Percentiles rank a stretch among this genome's conserved stretches.
phyloP scores from a whole-genome alignment of 768 basidiomycete species.

The Daedaleopsis nitida region DNA sequence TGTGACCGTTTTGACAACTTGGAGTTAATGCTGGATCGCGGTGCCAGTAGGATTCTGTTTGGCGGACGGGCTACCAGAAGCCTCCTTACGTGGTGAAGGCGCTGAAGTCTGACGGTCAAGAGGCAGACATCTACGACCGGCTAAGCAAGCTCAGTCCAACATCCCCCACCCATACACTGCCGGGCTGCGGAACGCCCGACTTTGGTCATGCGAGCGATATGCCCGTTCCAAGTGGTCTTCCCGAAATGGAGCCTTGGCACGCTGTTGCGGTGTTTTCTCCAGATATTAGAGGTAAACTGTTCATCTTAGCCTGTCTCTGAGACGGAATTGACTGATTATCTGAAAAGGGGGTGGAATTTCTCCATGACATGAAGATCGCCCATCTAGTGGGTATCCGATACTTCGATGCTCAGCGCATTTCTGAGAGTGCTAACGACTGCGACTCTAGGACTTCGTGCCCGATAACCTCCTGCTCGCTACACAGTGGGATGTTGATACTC shows the following conservation, averaged over 20 bases:
- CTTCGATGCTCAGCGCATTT: not conserved
- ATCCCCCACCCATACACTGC: not conserved
- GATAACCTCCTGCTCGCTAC: not conserved
- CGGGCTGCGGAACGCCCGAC: not conserved
- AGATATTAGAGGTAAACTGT: conserved; percentile 3
- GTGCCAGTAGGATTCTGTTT: too few relatives aligned
- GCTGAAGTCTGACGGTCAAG: not conserved
- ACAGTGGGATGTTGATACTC: not conserved
- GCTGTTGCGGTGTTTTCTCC: not conserved
- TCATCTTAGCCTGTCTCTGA: too few relatives aligned
- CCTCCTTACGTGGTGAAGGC: not conserved
- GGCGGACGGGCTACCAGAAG: not conserved
- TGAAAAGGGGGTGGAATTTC: too few relatives aligned
- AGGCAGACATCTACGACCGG: not conserved
- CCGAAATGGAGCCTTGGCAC: not conserved
- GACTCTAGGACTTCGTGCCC: not conserved
- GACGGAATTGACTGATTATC: too few relatives aligned
- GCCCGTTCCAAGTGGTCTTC: not conserved
- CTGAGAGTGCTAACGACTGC: too few relatives aligned
- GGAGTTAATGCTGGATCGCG: too few relatives aligned
- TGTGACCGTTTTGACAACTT: too few relatives aligned
- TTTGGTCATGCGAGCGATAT: not conserved
- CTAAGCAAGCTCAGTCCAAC: not conserved
- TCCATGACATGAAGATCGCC: not conserved
- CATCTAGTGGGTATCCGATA: not conserved